Conservation (phyloP, 176 grass and related monocot species). For the bread wheat (Triticum aestivum) region DNA sequence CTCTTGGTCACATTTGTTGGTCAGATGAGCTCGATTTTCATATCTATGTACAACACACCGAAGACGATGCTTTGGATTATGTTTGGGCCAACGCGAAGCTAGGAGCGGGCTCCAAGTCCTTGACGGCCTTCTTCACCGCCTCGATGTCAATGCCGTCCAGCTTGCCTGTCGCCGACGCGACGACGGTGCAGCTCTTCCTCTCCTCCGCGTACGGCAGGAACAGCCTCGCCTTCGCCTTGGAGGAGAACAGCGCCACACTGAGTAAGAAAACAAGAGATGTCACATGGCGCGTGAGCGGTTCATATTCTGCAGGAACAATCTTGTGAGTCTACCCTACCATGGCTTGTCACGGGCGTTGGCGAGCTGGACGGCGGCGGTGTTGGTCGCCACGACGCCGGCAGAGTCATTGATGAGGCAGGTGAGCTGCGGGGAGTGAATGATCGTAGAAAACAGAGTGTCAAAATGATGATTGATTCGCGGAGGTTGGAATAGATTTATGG, state of each 20-base stretch:
- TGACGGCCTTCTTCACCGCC: conserved; percentile 54
- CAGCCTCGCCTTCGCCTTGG: conserved; percentile 60
- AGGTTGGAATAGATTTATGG: not conserved
- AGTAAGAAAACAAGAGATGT: not conserved
- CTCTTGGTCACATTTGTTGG: not conserved
- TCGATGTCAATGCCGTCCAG: conserved; percentile 65
- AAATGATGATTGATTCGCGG: not conserved
- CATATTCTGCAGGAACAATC: not conserved
- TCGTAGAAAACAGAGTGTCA: not conserved
- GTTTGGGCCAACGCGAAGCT: conserved; percentile 53
- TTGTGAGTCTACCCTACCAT: conserved; percentile 30
- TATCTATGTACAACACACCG: conserved; percentile 21
- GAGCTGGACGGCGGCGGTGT: conserved; percentile 86
- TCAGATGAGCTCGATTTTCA: not conserved
- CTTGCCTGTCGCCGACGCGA: conserved; percentile 71
- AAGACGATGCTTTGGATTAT: not conserved
- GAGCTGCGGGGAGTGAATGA: conserved; percentile 37
- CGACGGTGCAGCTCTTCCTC: conserved; percentile 40
- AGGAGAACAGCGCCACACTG: conserved; percentile 80
- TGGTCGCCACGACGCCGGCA: conserved; percentile 66
- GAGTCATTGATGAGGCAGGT: conserved; percentile 82
- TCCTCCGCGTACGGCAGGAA: conserved; percentile 71
- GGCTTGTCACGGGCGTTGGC: conserved; percentile 79
- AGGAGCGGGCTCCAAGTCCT: conserved; percentile 45
- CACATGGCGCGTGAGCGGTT: not conserved